These are phyloP conservation scores for Yamadazyma kitorensis DNA, from an alignment of 805 yeast species.

Conservation along the genomic window DNA sequence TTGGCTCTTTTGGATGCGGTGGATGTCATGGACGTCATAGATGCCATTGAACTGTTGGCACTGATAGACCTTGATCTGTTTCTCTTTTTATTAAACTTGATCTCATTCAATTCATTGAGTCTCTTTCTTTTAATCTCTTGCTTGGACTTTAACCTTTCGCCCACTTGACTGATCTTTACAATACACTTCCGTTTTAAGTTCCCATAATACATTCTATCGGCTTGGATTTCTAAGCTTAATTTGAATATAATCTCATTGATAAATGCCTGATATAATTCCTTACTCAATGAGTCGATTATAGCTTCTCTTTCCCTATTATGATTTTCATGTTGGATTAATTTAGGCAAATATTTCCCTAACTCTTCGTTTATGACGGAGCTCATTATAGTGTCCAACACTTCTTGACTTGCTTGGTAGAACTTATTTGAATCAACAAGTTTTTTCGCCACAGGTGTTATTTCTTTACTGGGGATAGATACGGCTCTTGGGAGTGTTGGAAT, in stretches of 20 bases:
- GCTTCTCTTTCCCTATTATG: slow-evolving; percentile 17
- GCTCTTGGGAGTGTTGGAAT: no score
- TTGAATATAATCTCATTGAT: slow-evolving; percentile 54
- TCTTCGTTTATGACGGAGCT: slow-evolving; percentile 23
- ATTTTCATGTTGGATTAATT: slow-evolving; percentile 21
- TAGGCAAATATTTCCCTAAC: slow-evolving; percentile 21
- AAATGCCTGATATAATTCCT: slow-evolving; percentile 58
- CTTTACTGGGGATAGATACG: no score
- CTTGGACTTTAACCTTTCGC: slow-evolving; percentile 21
- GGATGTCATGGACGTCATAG: slow-evolving; percentile 4
- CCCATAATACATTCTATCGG: slow-evolving; percentile 37
- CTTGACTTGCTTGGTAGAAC: slow-evolving; percentile 27
- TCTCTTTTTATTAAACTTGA: slow-evolving; percentile 19
- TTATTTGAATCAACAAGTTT: slow-evolving; percentile 22
- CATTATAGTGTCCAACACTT: slow-evolving; percentile 20
- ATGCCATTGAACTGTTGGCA: slow-evolving; percentile 3
- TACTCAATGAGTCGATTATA: slow-evolving; percentile 39
- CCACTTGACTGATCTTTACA: slow-evolving; percentile 25
- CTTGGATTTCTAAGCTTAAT: slow-evolving; percentile 39
- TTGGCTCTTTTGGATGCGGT: slow-evolving; percentile 11
- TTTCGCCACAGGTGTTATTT: no score
- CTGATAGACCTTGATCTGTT: slow-evolving; percentile 17
- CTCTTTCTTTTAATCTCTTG: slow-evolving; percentile 16
- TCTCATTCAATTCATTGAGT: slow-evolving; percentile 33
- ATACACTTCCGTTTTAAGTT: slow-evolving; percentile 30